A percentile compares a stretch with the other conserved stretches of the same genome.
These are phyloP conservation scores for Circinella umbellata DNA, from an alignment of 371 early-diverging fungal species.

Conservation along the genomic window DNA sequence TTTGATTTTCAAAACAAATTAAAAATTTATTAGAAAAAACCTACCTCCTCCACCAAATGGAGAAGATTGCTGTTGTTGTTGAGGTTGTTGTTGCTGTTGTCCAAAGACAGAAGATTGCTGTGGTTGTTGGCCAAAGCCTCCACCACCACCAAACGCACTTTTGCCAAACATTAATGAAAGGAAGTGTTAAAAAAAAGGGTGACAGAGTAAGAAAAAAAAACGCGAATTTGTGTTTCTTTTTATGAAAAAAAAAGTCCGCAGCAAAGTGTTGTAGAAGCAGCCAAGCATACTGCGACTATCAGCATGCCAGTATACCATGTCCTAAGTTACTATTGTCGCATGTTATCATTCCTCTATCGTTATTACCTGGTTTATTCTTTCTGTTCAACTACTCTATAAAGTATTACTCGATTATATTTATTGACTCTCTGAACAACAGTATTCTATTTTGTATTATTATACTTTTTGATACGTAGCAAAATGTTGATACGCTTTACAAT, in stretches of 20 bases:
- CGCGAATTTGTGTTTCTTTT: not conserved
- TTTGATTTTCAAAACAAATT: not conserved
- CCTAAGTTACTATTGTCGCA: too few species aligned
- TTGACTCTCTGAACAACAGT: too few species aligned
- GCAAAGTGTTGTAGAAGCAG: not conserved
- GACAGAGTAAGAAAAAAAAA: not conserved
- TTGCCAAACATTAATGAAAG: constrained; percentile 44
- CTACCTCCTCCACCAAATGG: constrained; percentile 54
- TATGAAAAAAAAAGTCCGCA: constrained; percentile 1
- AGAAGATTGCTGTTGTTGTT: constrained; percentile 36
- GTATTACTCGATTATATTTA: too few species aligned
- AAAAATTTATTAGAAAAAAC: not conserved
- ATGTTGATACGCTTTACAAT: too few species aligned
- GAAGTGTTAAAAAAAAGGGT: not conserved
- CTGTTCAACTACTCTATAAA: too few species aligned
- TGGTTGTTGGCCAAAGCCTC: constrained; percentile 66
- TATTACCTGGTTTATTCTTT: too few species aligned
- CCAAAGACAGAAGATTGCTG: constrained; percentile 57
- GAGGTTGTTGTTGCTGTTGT: constrained; percentile 38
- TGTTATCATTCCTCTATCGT: too few species aligned
- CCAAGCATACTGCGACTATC: too few species aligned
- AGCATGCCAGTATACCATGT: too few species aligned
- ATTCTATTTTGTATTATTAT: too few species aligned
- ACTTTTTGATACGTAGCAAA: too few species aligned
- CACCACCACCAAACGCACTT: constrained; percentile 42